These are phyloP conservation scores for Pseudocercospora crystallina DNA, from an alignment of 2,329 filamentous ascomycete genomes.

Conservation along the genomic window DNA sequence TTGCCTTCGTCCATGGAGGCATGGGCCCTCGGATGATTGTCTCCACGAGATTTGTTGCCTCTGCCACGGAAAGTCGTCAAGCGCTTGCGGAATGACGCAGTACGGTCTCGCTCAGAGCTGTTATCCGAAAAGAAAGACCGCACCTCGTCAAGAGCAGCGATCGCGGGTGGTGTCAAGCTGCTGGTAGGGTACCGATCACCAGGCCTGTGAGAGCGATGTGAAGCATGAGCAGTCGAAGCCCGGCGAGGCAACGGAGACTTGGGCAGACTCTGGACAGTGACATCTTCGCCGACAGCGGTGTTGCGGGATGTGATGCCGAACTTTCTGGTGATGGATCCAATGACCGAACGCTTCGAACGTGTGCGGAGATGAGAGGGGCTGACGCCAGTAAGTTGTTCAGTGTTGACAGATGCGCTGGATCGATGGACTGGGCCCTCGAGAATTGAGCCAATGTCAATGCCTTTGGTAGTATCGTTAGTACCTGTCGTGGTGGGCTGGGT, in stretches of 20 bases:
- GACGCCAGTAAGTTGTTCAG: slow-evolving; percentile 34
- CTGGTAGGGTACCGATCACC: slow-evolving; percentile 53
- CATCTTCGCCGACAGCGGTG: slow-evolving; percentile 15
- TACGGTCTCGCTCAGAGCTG: slow-evolving; percentile 34
- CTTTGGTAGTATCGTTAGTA: slow-evolving; percentile 23
- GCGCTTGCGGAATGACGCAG: slow-evolving; percentile 37
- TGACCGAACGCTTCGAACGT: slow-evolving; percentile 36
- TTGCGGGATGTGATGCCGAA: slow-evolving; percentile 28
- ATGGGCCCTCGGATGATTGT: slow-evolving; percentile 19
- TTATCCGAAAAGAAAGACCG: slow-evolving; percentile 46
- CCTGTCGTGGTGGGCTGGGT: slow-evolving; percentile 17
- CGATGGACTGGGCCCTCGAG: slow-evolving; percentile 12
- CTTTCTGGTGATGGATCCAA: slow-evolving; percentile 37
- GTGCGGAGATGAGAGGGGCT: slow-evolving; percentile 29
- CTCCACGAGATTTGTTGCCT: slow-evolving; percentile 10
- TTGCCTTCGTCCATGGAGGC: slow-evolving; percentile 26
- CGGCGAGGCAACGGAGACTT: slow-evolving; percentile 19
- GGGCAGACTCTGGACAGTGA: slow-evolving; percentile 15
- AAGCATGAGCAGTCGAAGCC: slow-evolving; percentile 15
- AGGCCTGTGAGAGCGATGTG: slow-evolving; percentile 35
- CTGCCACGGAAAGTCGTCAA: slow-evolving; percentile 31
- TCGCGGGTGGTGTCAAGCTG: slow-evolving; percentile 44
- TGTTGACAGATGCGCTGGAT: slow-evolving; percentile 31
- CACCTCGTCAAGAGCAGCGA: slow-evolving; percentile 42
- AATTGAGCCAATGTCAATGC: slow-evolving; percentile 36